A percentile compares a stretch with the other conserved stretches of the same genome.
phyloP scores from a whole-genome alignment of 2,329 filamentous ascomycete species.

The Calonectria pseudoreteaudii region DNA sequence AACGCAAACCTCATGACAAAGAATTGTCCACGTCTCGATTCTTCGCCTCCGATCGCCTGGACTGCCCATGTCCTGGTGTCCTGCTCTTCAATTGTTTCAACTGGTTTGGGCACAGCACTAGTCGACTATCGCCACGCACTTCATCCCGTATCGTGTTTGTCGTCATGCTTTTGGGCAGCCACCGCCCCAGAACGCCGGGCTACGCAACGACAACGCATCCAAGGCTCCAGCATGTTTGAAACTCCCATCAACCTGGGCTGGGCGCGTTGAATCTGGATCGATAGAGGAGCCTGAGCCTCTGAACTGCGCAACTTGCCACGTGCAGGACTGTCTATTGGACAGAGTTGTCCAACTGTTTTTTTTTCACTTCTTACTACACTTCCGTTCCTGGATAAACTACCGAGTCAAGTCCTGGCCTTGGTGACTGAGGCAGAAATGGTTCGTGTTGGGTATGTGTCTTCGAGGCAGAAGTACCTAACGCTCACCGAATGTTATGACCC shows the following conservation, averaged over 20 bases:
- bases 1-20: not conserved
- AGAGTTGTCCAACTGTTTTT: slow-evolving; percentile 28
- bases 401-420: slow-evolving; percentile 3
- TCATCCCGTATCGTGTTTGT: not conserved
- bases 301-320: not conserved
- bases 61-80: not conserved
- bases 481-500: slow-evolving; percentile 1
- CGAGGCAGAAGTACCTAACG: slow-evolving; percentile 2
- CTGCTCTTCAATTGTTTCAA: not conserved
- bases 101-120: not conserved
- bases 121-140: not conserved
- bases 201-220: slow-evolving; percentile 10
- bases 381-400: slow-evolving; percentile 8
- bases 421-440: slow-evolving; percentile 18
- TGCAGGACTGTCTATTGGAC: slow-evolving; percentile 2
- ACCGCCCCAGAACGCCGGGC: not conserved
- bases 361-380: slow-evolving; percentile 13
- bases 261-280: not conserved
- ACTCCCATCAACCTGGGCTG: not conserved
- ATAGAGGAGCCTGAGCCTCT: not conserved
- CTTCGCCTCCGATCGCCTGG: not conserved
- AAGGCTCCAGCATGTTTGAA: not conserved
- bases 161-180: slow-evolving; percentile 1
- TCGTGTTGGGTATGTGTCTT: not conserved
- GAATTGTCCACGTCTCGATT: not conserved